These are phyloP conservation scores for Heterobasidion occidentale DNA, from an alignment of 1,284 basidiomycete species.

Conservation along the genomic window DNA sequence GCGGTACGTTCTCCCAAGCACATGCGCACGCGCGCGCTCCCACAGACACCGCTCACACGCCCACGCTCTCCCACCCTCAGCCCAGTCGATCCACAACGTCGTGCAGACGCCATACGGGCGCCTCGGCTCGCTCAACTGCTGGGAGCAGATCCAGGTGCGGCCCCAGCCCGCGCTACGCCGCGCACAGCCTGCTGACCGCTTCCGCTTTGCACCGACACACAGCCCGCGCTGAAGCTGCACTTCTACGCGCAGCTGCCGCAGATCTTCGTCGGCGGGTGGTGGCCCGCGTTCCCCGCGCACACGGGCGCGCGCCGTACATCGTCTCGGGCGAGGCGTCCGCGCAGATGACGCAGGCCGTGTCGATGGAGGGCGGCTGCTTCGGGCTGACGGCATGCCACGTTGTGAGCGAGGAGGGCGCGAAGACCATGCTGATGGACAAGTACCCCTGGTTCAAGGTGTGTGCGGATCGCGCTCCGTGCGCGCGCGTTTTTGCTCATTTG, in stretches of 20 bases:
- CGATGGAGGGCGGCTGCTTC: background rate
- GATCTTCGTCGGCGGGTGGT: background rate
- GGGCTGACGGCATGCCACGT: background rate
- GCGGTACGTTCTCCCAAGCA: background rate
- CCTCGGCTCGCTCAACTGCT: conserved; percentile 1
- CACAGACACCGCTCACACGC: no score
- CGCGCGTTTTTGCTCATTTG: no score
- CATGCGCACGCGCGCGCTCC: no score
- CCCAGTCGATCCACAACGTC: background rate
- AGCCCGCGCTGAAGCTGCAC: background rate
- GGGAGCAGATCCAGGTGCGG: background rate
- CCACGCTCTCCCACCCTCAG: background rate
- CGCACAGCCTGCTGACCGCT: no score
- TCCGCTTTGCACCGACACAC: no score
- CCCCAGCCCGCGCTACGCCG: no score
- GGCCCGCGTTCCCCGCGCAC: background rate
- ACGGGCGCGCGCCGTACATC: background rate
- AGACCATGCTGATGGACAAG: background rate
- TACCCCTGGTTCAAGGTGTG: background rate
- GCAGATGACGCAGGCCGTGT: background rate
- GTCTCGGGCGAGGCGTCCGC: background rate
- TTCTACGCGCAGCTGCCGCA: background rate
- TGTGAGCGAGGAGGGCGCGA: background rate
- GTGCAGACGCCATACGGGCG: background rate
- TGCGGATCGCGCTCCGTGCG: no score